Conservation (phyloP, 2,329 filamentous ascomycete genomes). For the Aspergillus caelatus region DNA sequence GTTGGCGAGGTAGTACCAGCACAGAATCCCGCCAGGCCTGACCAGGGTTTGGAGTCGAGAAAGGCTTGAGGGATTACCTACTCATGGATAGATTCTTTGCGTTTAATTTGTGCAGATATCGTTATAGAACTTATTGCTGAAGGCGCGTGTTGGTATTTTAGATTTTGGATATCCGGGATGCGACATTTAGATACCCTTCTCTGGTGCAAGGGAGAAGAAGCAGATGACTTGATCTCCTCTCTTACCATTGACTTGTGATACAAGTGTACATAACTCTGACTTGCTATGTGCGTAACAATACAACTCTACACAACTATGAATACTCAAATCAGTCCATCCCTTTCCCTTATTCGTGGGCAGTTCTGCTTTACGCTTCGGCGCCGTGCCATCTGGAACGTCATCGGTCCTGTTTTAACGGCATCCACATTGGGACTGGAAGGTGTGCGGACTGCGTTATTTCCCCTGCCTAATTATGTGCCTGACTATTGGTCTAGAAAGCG, state of each 20-base stretch:
- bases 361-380: constrained; percentile 47
- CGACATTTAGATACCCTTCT: constrained; percentile 21
- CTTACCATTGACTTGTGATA: background rate
- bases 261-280: background rate
- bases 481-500: constrained; percentile 16
- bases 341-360: constrained; percentile 7
- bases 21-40: background rate
- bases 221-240: constrained; percentile 8
- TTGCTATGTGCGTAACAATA: background rate
- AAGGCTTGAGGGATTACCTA: constrained; percentile 1
- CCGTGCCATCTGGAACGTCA: constrained; percentile 39
- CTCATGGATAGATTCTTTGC: background rate
- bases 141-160: background rate
- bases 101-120: constrained; percentile 2
- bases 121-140: constrained; percentile 3
- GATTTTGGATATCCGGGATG: constrained; percentile 7
- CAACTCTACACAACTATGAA: constrained; percentile 9
- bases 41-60: constrained; percentile 2
- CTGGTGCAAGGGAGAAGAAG: constrained; percentile 6
- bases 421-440: constrained; percentile 22
- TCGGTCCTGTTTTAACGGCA: constrained; percentile 25
- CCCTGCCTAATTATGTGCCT: background rate
- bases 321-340: background rate
- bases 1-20: background rate
- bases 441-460: constrained; percentile 9